Evolutionary conservation across 768 basidiomycete species (phyloP).

Genomic region (Auricularia sp.): DNA sequence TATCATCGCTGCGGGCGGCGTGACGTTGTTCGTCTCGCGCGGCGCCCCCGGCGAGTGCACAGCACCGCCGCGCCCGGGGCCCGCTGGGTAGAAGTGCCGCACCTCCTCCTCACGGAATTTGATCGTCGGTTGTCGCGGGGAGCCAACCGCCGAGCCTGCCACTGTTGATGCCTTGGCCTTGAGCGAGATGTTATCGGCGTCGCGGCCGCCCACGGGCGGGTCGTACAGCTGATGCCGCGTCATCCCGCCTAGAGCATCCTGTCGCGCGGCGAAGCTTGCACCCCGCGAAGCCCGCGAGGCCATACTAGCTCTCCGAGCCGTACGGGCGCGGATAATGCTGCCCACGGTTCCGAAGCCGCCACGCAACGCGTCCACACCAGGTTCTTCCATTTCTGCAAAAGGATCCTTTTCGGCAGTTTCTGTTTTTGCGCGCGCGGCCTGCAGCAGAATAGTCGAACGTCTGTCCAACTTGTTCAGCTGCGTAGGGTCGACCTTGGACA

Average conservation of each 20-base stretch:
- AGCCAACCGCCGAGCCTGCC: slow-evolving; percentile 12
- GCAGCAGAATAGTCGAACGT: slow-evolving; percentile 78
- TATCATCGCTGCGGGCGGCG: neutral
- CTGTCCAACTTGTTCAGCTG: slow-evolving; percentile 74
- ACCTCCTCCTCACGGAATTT: slow-evolving; percentile 69
- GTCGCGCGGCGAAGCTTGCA: slow-evolving; percentile 12
- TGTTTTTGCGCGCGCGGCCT: slow-evolving; percentile 67
- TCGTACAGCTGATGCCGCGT: slow-evolving; percentile 83
- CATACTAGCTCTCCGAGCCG: slow-evolving; percentile 16
- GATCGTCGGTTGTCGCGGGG: slow-evolving; percentile 44
- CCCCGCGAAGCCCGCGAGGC: neutral
- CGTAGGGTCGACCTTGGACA: slow-evolving; percentile 87
- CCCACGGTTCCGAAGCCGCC: slow-evolving; percentile 89
- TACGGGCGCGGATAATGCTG: slow-evolving; percentile 55
- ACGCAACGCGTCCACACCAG: slow-evolving; percentile 84
- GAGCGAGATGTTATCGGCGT: slow-evolving; percentile 30
- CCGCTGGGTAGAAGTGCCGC: slow-evolving; percentile 61
- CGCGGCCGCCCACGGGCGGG: slow-evolving; percentile 56
- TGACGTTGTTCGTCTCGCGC: neutral
- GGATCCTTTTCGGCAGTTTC: slow-evolving; percentile 64
- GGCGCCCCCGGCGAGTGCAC: slow-evolving; percentile 5
- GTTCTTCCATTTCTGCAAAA: slow-evolving; percentile 62
- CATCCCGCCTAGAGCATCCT: slow-evolving; percentile 34
- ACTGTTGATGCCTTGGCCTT: slow-evolving; percentile 22
- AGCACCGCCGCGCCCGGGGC: slow-evolving; percentile 35